Evolutionary conservation across 1,284 basidiomycete genomes (phyloP).

Genomic region (Cutaneotrichosporon curvatum): DNA sequence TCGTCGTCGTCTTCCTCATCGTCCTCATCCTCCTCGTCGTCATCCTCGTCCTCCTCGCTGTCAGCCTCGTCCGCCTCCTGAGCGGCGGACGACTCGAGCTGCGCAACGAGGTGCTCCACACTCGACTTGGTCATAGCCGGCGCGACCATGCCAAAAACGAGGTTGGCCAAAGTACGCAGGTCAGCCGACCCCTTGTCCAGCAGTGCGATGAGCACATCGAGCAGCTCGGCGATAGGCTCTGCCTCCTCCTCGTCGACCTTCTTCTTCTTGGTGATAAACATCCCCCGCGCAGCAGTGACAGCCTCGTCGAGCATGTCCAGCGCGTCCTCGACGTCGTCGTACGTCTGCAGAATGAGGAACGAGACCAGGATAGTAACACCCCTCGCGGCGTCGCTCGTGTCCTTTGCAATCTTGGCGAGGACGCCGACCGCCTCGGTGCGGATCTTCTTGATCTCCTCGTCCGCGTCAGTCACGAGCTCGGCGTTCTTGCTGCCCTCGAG

Average conservation of each 20-base stretch:
- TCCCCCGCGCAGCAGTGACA: slow-evolving; percentile 6
- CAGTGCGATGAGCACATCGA: slow-evolving; percentile 81
- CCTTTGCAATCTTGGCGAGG: slow-evolving; percentile 47
- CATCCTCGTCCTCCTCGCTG: slow-evolving; percentile 27
- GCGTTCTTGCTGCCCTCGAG: slow-evolving; percentile 62
- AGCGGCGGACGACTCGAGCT: slow-evolving; percentile 58
- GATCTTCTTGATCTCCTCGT: slow-evolving; percentile 55
- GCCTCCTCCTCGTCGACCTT: slow-evolving; percentile 23
- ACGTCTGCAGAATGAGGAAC: slow-evolving; percentile 62
- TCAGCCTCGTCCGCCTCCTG: slow-evolving; percentile 49
- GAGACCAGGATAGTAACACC: slow-evolving; percentile 66
- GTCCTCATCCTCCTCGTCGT: slow-evolving; percentile 42
- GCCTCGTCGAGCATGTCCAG: slow-evolving; percentile 54
- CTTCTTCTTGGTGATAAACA: slow-evolving; percentile 10
- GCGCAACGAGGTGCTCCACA: slow-evolving; percentile 73
- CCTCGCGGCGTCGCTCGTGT: slow-evolving; percentile 50
- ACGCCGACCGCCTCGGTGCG: slow-evolving; percentile 52
- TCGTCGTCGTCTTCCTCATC: slow-evolving; percentile 53
- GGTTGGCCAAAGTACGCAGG: slow-evolving; percentile 70
- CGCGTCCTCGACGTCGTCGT: slow-evolving; percentile 58
- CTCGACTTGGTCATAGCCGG: slow-evolving; percentile 64
- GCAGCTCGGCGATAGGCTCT: slow-evolving; percentile 69
- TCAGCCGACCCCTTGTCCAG: slow-evolving; percentile 79
- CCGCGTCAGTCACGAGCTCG: slow-evolving; percentile 52
- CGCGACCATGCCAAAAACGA: slow-evolving; percentile 71